A percentile compares a stretch with the other conserved stretches of the same genome.
Evolutionary conservation across 352 stramenopile species (phyloP).

Genomic region (Globisporangium mamillatum): DNA sequence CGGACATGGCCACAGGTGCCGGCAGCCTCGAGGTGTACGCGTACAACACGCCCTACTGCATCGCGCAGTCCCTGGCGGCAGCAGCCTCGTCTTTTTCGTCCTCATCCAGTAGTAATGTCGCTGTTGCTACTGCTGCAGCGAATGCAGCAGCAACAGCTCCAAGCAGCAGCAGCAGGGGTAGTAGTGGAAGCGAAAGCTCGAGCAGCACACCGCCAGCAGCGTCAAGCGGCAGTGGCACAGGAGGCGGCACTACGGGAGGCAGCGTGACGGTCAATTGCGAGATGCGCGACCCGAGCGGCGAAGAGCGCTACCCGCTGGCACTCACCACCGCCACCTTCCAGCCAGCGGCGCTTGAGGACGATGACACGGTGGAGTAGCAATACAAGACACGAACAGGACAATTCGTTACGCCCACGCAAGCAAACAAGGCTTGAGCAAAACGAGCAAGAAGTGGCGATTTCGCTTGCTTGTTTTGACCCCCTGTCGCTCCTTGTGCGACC

Average conservation of each 20-base stretch:
- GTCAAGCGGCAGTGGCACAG: background rate
- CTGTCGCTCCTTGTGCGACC: too few relatives aligned
- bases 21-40: slow-evolving; percentile 22
- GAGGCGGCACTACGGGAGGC: background rate
- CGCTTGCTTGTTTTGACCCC: background rate
- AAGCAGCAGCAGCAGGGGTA: background rate
- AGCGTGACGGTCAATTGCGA: slow-evolving; percentile 22
- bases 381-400: background rate
- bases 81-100: background rate
- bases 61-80: background rate
- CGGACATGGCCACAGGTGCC: background rate
- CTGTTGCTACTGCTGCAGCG: background rate
- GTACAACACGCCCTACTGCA: slow-evolving; percentile 34
- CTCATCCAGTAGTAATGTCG: background rate
- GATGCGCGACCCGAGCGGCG: slow-evolving; percentile 25
- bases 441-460: background rate
- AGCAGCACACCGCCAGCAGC: background rate
- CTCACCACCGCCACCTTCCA: slow-evolving; percentile 22
- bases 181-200: background rate
- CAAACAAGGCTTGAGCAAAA: background rate
- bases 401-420: background rate
- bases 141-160: background rate
- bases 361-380: background rate
- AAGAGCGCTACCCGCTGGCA: slow-evolving; percentile 26
- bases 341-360: background rate